Percentiles rank a stretch among this genome's conserved stretches.
phyloP scores from a whole-genome alignment of 306 rosid genomes.

The Lathyrus oleraceus region DNA sequence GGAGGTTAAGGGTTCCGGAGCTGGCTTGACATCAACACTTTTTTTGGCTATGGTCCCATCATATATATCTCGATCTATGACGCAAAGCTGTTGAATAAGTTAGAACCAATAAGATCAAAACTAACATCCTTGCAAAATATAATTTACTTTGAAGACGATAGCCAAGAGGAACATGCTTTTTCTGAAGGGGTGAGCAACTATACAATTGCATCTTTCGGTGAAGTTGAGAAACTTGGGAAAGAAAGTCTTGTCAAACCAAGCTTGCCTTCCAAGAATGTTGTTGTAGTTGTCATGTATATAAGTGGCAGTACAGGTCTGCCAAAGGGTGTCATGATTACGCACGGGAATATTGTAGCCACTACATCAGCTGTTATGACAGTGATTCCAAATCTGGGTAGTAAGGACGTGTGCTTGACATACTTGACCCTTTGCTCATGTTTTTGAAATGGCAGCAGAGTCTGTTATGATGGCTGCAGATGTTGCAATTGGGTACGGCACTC shows the following conservation, averaged over 20 bases:
- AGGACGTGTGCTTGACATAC: no score
- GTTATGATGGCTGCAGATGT: no score
- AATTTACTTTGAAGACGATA: conserved; percentile 73
- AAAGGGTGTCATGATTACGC: conserved; percentile 97
- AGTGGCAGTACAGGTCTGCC: conserved; percentile 96
- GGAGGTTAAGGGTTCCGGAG: no score
- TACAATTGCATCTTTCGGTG: conserved; percentile 61
- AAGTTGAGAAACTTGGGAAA: conserved; percentile 80
- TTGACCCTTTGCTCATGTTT: no score
- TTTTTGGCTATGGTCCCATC: no score
- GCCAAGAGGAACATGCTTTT: conserved; percentile 44
- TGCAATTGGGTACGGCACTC: no score
- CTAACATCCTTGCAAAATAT: conserved; percentile 58
- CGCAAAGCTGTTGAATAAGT: conserved; percentile 69
- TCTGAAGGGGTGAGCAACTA: conserved; percentile 48
- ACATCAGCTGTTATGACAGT: no score
- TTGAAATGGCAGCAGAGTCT: no score
- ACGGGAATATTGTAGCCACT: conserved; percentile 86
- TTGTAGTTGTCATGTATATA: conserved; percentile 89
- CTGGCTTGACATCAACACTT: no score
- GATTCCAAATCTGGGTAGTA: no score
- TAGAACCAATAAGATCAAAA: no score
- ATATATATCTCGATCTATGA: no score
- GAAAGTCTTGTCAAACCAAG: conserved; percentile 54
- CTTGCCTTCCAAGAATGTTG: conserved; percentile 67